Evolutionary conservation across 345 rosid genomes (phyloP), one percentile per base, ranked within the genome.

Genomic region (Viola odorata): DNA sequence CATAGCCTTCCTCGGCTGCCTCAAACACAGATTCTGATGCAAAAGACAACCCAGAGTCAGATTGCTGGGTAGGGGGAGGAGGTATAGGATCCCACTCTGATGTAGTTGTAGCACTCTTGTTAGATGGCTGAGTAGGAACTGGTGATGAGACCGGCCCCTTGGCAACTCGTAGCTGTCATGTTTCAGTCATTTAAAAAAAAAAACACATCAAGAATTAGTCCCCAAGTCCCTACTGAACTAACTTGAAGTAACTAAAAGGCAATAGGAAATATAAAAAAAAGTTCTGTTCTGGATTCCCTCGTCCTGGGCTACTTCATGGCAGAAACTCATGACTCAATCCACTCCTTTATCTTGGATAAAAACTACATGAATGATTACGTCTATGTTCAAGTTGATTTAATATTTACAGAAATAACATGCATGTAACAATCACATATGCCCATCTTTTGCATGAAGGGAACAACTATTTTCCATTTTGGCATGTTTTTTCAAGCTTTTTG

Each of bases 71-170:
- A 52, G 78, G 17, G 37, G 84, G 71, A 63, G 65, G 75, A 4
- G 70, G 75, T 10, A 67, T 68, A 49, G 75, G 68, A 63, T 78
- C 79, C 96, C 95, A 84, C 32, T 90, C 96, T 15, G 95, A 84
- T 41, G 73, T 39, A 65, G 73, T 65, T 42, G 83, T 84, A 36
- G 77, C 69, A 62, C 50, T 76, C 62, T 59, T 78, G 70, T 51
- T 59, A 17, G 95, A 56, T 58, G 85, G 74, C 65, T 84, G 96
- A 57, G 82, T 54, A 56, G 79, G 57, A 67, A 69, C 81, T 10
- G 82, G 68, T 69, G 94, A 75, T 37, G 75, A 61, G 47, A 64
- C 50, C 51, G 76, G 81, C 42, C 75, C 90, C 79, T 77, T 88
- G 1, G 90, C 78, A 69, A 80, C 91, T 51, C 81, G 84, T 69